Conservation (phyloP, 176 grass and related monocot genomes). For the Sorghum bicolor region Sorghum_bicolor_NCBIv3 NC_012873.2:55090001-55090500, state of each 20-base stretch:
- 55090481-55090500: not conserved
- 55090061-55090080: constrained; percentile 87
- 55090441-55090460: not conserved
- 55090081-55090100: constrained; percentile 31
- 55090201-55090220: not conserved
- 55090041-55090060: constrained; percentile 83
- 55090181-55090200: not conserved
- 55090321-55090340: not conserved
- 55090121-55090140: not conserved
- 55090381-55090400: not conserved
- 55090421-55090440: not conserved
- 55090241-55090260: not conserved
- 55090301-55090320: not conserved
- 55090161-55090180: not conserved
- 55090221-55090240: not conserved
- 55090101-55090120: not conserved
- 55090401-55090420: not conserved
- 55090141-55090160: not conserved
- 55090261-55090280: not conserved
- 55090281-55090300: not conserved
- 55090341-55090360: not conserved
- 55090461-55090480: not conserved
- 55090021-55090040: constrained; percentile 43
- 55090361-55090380: not conserved
- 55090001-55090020: constrained; percentile 49